Conservation (phyloP, 1,284 basidiomycete genomes). For the Mycena citricolor region DNA sequence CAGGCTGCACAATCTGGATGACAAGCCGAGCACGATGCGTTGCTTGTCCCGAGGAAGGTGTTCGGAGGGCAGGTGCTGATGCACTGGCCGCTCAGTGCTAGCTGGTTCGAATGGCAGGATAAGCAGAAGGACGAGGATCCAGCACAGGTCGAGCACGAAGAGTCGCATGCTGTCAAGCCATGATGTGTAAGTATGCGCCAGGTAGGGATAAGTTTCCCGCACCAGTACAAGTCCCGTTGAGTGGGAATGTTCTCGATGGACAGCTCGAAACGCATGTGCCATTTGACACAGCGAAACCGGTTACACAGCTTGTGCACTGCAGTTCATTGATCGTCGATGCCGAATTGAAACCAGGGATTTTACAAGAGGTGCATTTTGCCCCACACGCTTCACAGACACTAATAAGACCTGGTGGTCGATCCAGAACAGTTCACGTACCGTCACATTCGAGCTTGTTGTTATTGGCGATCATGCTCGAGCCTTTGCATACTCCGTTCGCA, state of each 20-base stretch:
- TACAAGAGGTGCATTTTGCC: conserved; percentile 74
- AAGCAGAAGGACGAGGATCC: conserved; percentile 69
- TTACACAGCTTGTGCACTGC: conserved; percentile 74
- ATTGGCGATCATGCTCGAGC: conserved; percentile 68
- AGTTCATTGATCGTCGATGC: conserved; percentile 63
- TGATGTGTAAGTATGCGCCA: background rate
- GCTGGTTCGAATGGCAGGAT: conserved; percentile 61
- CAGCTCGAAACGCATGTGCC: conserved; percentile 69
- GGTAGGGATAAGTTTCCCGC: conserved; percentile 29
- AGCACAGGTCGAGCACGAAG: conserved; percentile 69
- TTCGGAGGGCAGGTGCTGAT: conserved; percentile 70
- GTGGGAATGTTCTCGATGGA: conserved; percentile 69
- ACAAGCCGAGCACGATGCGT: conserved; percentile 68
- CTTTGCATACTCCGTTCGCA: conserved; percentile 67
- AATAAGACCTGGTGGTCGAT: conserved; percentile 7
- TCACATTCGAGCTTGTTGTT: conserved; percentile 79
- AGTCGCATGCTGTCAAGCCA: conserved; percentile 59
- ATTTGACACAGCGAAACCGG: conserved; percentile 69
- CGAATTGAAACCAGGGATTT: conserved; percentile 66
- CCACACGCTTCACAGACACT: conserved; percentile 58
- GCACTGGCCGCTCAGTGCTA: conserved; percentile 71
- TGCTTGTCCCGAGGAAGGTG: conserved; percentile 63
- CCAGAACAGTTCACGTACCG: conserved; percentile 46
- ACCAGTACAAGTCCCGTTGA: conserved; percentile 70
- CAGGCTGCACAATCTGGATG: conserved; percentile 82